phyloP scores from a whole-genome alignment of 352 stramenopile genomes.

The Globisporangium nunn region DNA sequence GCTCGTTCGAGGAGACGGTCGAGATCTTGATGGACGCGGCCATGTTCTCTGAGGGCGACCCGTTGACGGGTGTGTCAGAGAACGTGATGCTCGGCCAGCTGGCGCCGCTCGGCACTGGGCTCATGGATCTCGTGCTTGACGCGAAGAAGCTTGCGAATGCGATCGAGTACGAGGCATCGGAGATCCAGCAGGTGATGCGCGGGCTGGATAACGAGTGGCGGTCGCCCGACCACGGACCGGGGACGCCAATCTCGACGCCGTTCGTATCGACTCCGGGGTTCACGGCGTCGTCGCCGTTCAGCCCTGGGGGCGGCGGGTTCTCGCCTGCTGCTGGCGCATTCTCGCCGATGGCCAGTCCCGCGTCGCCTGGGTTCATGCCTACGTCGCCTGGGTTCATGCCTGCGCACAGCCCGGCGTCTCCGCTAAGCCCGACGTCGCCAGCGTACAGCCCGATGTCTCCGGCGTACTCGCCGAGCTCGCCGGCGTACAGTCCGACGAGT shows the following conservation, averaged over 20 bases:
- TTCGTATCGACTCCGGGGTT: slow-evolving; percentile 81
- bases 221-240: slow-evolving; percentile 66
- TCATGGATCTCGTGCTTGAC: slow-evolving; percentile 98
- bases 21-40: slow-evolving; percentile 99
- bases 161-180: slow-evolving; percentile 93
- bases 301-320: slow-evolving; percentile 80
- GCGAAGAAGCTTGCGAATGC: slow-evolving; percentile 97
- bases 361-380: slow-evolving; percentile 70
- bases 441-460: slow-evolving; percentile 87
- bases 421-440: slow-evolving; percentile 70
- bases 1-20: slow-evolving; percentile 99
- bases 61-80: slow-evolving; percentile 96
- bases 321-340: slow-evolving; percentile 83
- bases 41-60: slow-evolving; percentile 96
- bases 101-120: slow-evolving; percentile 93
- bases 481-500: slow-evolving; percentile 70
- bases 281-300: slow-evolving; percentile 86
- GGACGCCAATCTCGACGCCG: slow-evolving; percentile 82
- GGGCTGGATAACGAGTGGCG: slow-evolving; percentile 90
- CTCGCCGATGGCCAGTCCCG: slow-evolving; percentile 77
- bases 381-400: slow-evolving; percentile 66
- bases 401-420: slow-evolving; percentile 66
- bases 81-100: slow-evolving; percentile 99
- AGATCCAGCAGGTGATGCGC: slow-evolving; percentile 90
- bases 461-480: slow-evolving; percentile 72